Conservation (phyloP, 177 flowering plant species). For the Vitis hybrid region DNA sequence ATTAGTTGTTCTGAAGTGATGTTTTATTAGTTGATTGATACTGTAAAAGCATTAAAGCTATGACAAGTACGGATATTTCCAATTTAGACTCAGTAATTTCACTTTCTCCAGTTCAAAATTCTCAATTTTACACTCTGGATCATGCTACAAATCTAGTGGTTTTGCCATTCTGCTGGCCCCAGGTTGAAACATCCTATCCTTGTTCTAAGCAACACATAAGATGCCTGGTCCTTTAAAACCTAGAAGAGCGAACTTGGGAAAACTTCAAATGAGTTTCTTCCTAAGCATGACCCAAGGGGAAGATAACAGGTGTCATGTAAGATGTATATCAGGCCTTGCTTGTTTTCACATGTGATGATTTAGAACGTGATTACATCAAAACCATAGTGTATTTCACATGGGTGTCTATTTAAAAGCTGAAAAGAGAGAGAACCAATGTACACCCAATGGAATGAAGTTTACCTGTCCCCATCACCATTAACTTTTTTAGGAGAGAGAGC, state of each 20-base stretch:
- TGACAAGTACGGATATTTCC: too few relatives aligned
- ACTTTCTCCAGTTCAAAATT: too few relatives aligned
- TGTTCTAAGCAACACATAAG: too few relatives aligned
- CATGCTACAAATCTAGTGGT: too few relatives aligned
- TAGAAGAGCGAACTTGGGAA: neutral
- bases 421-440: neutral
- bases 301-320: neutral
- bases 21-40: too few relatives aligned
- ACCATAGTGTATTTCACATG: neutral
- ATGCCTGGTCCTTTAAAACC: neutral
- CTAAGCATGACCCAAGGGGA: neutral
- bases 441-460: conserved; percentile 2
- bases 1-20: too few relatives aligned
- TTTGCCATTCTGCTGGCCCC: too few relatives aligned
- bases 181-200: too few relatives aligned
- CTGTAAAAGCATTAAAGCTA: too few relatives aligned
- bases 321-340: neutral
- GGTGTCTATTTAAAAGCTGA: neutral
- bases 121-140: too few relatives aligned
- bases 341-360: neutral
- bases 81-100: too few relatives aligned
- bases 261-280: neutral
- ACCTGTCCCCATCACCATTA: conserved; percentile 68
- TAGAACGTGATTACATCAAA: neutral
- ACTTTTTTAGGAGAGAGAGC: conserved; percentile 46